A percentile compares a stretch with the other conserved stretches of the same genome.
These are phyloP conservation scores for Leccinum subrobustum DNA, from an alignment of 1,284 basidiomycete species.

Conservation along the genomic window DNA sequence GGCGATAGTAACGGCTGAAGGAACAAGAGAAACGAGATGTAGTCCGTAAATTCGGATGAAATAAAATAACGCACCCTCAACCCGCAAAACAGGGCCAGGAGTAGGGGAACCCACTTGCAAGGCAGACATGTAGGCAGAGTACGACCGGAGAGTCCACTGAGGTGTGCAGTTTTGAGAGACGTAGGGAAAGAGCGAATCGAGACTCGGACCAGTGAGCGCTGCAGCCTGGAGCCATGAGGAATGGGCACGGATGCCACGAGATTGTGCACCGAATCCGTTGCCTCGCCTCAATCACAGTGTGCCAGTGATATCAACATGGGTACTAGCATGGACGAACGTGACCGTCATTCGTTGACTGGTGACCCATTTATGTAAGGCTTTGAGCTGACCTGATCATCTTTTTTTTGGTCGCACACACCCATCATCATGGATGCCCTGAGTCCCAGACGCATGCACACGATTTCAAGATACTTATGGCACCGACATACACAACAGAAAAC, in stretches of 20 bases:
- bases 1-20: not conserved
- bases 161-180: not conserved
- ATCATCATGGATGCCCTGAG: no score
- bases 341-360: no score
- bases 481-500: constrained; percentile 36
- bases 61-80: not conserved
- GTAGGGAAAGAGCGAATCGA: not conserved
- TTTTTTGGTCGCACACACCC: no score
- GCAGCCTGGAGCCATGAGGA: not conserved
- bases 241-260: not conserved
- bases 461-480: not conserved
- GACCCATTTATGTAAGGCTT: no score
- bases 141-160: not conserved
- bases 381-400: no score
- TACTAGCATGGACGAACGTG: no score
- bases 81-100: not conserved
- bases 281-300: not conserved
- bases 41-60: not conserved
- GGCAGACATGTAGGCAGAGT: not conserved
- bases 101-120: not conserved
- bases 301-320: no score
- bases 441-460: not conserved
- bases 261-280: not conserved
- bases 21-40: not conserved
- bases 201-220: not conserved